phyloP scores from a whole-genome alignment of 805 yeast genomes.

The Candida sakaeoensis region DNA sequence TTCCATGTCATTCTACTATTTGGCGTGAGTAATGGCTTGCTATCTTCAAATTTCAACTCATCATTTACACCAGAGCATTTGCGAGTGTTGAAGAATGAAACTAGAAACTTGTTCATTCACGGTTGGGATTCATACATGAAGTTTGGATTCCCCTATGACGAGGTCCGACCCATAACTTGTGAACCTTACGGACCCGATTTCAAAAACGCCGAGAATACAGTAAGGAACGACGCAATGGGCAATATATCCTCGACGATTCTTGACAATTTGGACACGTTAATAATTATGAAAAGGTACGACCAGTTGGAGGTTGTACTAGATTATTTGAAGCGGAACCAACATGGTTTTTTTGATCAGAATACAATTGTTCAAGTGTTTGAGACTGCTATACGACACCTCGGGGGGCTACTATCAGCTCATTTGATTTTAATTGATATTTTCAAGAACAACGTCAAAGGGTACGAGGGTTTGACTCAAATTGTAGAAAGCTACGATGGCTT shows the following conservation, averaged over 20 bases:
- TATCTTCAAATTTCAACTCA: conserved; percentile 8
- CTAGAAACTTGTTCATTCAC: conserved; percentile 60
- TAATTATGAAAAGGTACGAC: conserved; percentile 63
- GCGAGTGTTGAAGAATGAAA: conserved; percentile 36
- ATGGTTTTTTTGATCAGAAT: conserved; percentile 54
- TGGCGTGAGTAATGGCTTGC: not conserved
- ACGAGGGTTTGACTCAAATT: conserved; percentile 28
- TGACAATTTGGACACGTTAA: conserved; percentile 76
- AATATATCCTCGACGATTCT: conserved; percentile 74
- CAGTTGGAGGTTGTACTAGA: conserved; percentile 39
- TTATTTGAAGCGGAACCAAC: conserved; percentile 32
- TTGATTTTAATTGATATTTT: conserved; percentile 36
- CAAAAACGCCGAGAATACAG: conserved; percentile 47
- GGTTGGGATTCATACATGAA: conserved; percentile 70
- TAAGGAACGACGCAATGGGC: conserved; percentile 80
- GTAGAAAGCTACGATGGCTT: conserved; percentile 59
- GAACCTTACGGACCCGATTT: conserved; percentile 63
- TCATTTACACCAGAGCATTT: conserved; percentile 39
- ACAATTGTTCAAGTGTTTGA: conserved; percentile 87
- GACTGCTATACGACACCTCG: conserved; percentile 74
- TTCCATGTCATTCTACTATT: not conserved
- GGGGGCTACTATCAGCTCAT: conserved; percentile 79
- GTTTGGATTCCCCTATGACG: conserved; percentile 78
- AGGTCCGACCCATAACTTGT: conserved; percentile 73
- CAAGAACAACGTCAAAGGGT: conserved; percentile 18